Conservation (phyloP, 148 eudicot genomes). For the Camellia japonica region DNA sequence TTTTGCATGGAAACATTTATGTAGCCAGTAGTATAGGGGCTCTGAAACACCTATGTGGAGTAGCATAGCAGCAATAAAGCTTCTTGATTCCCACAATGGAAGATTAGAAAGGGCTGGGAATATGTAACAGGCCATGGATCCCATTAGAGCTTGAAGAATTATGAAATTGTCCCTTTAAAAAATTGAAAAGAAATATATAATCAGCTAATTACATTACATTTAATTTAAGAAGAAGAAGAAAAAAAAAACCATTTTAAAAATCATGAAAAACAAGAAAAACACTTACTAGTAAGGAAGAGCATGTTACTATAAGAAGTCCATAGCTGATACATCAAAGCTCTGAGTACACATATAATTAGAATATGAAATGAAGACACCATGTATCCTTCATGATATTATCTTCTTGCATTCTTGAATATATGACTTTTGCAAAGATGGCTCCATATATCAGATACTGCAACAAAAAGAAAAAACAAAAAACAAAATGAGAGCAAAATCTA, state of each 20-base stretch:
- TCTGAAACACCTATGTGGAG: constrained; percentile 74
- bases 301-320: constrained; percentile 60
- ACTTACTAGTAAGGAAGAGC: constrained; percentile 76
- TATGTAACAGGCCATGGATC: constrained; percentile 35
- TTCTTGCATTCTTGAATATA: constrained; percentile 47
- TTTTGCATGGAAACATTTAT: constrained; percentile 52
- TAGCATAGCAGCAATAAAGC: constrained; percentile 40
- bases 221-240: not conserved
- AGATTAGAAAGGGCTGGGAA: constrained; percentile 38
- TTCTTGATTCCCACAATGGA: constrained; percentile 49
- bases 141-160: constrained; percentile 60
- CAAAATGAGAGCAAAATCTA: no score
- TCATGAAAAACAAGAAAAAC: not conserved
- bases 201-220: not conserved
- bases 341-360: constrained; percentile 45
- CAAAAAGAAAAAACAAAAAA: not conserved
- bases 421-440: constrained; percentile 55
- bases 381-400: constrained; percentile 28
- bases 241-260: not conserved
- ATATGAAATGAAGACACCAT: constrained; percentile 73
- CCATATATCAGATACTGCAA: constrained; percentile 64
- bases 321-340: constrained; percentile 42
- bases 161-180: constrained; percentile 72
- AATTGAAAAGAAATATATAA: not conserved
- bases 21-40: constrained; percentile 70